Percentiles rank a stretch among this genome's conserved stretches.
These are phyloP conservation scores for Colletotrichum graminicola DNA, from an alignment of 2,329 filamentous ascomycete genomes.

Conservation along the genomic window DNA sequence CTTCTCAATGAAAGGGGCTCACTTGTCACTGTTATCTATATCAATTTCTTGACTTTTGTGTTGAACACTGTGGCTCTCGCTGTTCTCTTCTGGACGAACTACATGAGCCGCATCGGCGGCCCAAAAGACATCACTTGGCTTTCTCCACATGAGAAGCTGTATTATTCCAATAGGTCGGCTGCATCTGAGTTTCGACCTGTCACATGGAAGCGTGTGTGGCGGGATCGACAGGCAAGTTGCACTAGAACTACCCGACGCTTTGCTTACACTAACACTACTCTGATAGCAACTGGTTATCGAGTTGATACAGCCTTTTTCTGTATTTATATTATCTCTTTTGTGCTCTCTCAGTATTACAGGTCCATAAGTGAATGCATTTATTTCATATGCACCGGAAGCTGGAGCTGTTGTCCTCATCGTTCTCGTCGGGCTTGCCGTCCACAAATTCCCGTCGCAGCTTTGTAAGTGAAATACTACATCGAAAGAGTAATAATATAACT, in stretches of 20 bases:
- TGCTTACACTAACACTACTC: neutral
- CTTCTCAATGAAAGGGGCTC: neutral
- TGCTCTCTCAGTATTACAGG: neutral
- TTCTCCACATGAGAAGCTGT: constrained; percentile 2
- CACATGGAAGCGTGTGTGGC: neutral
- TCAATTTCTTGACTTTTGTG: no score
- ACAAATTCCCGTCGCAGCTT: neutral
- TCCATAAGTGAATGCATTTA: neutral
- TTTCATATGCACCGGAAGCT: neutral
- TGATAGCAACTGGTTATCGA: neutral
- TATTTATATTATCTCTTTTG: neutral
- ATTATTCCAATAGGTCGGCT: neutral
- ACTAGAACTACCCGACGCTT: neutral
- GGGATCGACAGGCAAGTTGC: neutral
- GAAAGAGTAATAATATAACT: no score
- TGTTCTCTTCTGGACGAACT: neutral
- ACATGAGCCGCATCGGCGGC: neutral
- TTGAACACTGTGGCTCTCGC: neutral
- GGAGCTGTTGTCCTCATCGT: neutral
- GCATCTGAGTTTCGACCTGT: neutral
- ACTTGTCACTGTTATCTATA: neutral
- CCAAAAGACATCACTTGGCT: constrained; percentile 4
- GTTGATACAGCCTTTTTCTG: neutral
- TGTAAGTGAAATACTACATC: neutral
- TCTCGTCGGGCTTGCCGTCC: neutral